These are phyloP conservation scores for Deinandra increscens DNA, from an alignment of 129 eudicot genomes.

Conservation along the genomic window DNA sequence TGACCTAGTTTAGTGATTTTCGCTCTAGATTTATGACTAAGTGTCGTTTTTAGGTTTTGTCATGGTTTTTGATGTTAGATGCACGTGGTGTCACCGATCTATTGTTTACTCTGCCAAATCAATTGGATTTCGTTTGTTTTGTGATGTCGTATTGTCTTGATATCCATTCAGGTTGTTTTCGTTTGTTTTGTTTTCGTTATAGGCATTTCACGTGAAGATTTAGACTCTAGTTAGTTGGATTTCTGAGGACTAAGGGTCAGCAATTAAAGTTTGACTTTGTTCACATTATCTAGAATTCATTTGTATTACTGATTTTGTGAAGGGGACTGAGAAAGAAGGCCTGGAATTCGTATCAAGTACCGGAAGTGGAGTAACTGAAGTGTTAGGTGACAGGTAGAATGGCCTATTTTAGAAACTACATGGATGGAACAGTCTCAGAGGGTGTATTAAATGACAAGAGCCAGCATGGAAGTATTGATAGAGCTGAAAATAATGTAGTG, in stretches of 20 bases:
- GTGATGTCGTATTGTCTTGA: background rate
- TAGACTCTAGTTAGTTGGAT: background rate
- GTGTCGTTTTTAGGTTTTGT: constrained; percentile 1
- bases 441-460: constrained; percentile 50
- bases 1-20: constrained; percentile 31
- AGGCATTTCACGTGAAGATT: background rate
- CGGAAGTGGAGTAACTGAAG: constrained; percentile 5
- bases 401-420: constrained; percentile 65
- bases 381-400: constrained; percentile 36
- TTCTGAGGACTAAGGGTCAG: background rate
- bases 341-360: constrained; percentile 13
- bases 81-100: constrained; percentile 37
- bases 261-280: too few relatives aligned
- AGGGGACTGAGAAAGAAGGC: constrained; percentile 17
- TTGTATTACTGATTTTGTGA: background rate
- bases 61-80: constrained; percentile 16
- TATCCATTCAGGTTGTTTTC: constrained; percentile 4
- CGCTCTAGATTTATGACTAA: constrained; percentile 34
- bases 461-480: constrained; percentile 29
- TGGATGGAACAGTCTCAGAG: constrained; percentile 45
- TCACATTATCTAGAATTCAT: too few relatives aligned
- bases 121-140: constrained; percentile 9
- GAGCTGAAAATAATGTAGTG: constrained; percentile 29
- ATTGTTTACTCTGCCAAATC: constrained; percentile 10
- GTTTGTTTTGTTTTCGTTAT: background rate